phyloP scores from a whole-genome alignment of 768 basidiomycete species.

The Strobilomyces confusus region DNA sequence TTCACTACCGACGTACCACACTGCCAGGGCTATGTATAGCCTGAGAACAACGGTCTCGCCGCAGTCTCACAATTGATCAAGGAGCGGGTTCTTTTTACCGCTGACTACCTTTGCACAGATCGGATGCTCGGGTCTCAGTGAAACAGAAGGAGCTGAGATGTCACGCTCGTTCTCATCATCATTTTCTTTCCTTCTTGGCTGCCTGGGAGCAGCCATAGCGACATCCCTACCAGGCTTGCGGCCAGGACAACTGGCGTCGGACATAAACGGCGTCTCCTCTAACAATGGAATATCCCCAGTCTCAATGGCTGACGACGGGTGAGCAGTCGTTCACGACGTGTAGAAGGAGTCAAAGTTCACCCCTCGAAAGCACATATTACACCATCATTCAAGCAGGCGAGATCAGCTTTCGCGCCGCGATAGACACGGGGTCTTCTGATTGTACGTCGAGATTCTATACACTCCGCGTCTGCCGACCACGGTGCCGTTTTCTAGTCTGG shows the following conservation, averaged over 20 bases:
- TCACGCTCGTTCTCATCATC: conserved; percentile 9
- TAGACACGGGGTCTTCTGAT: conserved; percentile 66
- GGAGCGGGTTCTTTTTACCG: not conserved
- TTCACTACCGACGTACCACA: conserved; percentile 1
- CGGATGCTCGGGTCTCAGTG: conserved; percentile 21
- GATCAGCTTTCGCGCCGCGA: conserved; percentile 61
- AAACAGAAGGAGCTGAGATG: conserved; percentile 17
- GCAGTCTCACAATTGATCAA: not conserved
- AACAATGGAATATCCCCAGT: conserved; percentile 41
- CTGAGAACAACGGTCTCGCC: not conserved
- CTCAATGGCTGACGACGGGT: conserved; percentile 45
- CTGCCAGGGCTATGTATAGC: not conserved
- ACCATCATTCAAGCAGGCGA: conserved; percentile 55
- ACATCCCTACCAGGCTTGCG: conserved; percentile 14
- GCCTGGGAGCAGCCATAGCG: conserved; percentile 8
- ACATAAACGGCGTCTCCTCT: conserved; percentile 15
- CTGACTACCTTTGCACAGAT: not conserved
- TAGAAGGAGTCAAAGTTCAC: conserved; percentile 4
- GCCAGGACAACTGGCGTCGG: conserved; percentile 8
- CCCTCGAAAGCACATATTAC: conserved; percentile 58
- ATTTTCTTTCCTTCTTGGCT: conserved; percentile 9
- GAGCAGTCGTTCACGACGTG: conserved; percentile 35
- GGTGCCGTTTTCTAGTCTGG: conserved; percentile 52
- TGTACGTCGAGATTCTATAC: conserved; percentile 14
- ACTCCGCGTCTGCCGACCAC: not conserved